Conservation (phyloP, 108 stramenopile species). For the Nitzschia putrida region DNA sequence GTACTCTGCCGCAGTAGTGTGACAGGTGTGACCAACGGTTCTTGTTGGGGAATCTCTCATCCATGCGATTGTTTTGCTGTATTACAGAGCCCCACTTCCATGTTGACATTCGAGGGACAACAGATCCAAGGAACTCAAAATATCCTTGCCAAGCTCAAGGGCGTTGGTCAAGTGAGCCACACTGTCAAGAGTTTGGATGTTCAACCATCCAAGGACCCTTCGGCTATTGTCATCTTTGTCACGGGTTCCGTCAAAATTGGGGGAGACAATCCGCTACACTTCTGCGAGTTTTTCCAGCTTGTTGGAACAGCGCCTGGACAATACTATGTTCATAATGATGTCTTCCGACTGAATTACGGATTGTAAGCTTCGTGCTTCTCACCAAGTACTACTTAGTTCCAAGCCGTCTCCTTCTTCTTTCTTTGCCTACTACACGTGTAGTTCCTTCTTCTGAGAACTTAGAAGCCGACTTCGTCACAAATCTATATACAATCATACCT, state of each 20-base stretch:
- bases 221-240: slow-evolving; percentile 83
- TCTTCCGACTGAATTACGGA: slow-evolving; percentile 95
- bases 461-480: too few relatives aligned
- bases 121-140: slow-evolving; percentile 62
- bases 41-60: neutral
- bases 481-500: too few relatives aligned
- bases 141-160: slow-evolving; percentile 72
- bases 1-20: slow-evolving; percentile 34
- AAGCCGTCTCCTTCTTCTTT: too few relatives aligned
- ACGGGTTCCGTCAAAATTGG: slow-evolving; percentile 80
- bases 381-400: too few relatives aligned
- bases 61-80: neutral
- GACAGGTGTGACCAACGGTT: neutral
- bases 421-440: too few relatives aligned
- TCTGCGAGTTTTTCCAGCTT: slow-evolving; percentile 92
- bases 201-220: slow-evolving; percentile 67
- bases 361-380: slow-evolving; percentile 40
- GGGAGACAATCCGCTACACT: slow-evolving; percentile 93
- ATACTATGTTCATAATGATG: slow-evolving; percentile 94
- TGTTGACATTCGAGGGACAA: slow-evolving; percentile 88
- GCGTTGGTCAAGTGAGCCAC: slow-evolving; percentile 68
- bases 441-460: too few relatives aligned
- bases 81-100: slow-evolving; percentile 57
- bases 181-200: slow-evolving; percentile 81
- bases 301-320: slow-evolving; percentile 79